Conservation (phyloP, 2,329 filamentous ascomycete genomes). For the Orbilia oligospora region DNA sequence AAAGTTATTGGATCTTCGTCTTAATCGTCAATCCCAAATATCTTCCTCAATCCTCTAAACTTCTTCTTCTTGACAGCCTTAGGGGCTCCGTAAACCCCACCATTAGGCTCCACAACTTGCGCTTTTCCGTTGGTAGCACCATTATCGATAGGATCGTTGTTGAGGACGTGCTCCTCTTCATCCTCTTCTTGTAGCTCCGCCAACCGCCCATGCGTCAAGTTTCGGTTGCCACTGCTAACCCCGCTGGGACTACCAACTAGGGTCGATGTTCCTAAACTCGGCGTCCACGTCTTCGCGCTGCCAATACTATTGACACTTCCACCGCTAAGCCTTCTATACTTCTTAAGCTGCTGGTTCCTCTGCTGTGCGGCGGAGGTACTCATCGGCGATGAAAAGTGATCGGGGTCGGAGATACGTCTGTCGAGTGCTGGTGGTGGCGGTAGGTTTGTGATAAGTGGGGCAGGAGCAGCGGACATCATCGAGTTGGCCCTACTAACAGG, state of each 20-base stretch:
- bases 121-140: conserved; percentile 27
- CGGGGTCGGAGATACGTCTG: conserved; percentile 38
- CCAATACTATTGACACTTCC: conserved; percentile 46
- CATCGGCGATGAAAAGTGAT: conserved; percentile 23
- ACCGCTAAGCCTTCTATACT: conserved; percentile 42
- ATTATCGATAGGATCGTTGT: conserved; percentile 16
- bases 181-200: conserved; percentile 43
- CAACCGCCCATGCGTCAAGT: conserved; percentile 31
- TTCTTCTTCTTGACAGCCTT: conserved; percentile 58
- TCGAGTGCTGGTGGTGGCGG: conserved; percentile 23
- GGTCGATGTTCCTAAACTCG: conserved; percentile 50
- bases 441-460: background rate
- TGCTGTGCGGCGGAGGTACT: conserved; percentile 27
- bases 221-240: conserved; percentile 11
- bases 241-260: conserved; percentile 36
- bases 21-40: conserved; percentile 59
- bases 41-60: conserved; percentile 55
- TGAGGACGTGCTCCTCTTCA: conserved; percentile 33
- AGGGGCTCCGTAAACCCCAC: conserved; percentile 37
- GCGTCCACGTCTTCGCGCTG: conserved; percentile 43
- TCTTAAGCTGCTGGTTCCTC: conserved; percentile 37
- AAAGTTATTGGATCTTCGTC: conserved; percentile 6
- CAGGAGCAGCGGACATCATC: conserved; percentile 25
- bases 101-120: conserved; percentile 39
- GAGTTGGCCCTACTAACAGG: conserved; percentile 44